phyloP scores from a whole-genome alignment of 768 basidiomycete species.

The Suillus lakei region DNA sequence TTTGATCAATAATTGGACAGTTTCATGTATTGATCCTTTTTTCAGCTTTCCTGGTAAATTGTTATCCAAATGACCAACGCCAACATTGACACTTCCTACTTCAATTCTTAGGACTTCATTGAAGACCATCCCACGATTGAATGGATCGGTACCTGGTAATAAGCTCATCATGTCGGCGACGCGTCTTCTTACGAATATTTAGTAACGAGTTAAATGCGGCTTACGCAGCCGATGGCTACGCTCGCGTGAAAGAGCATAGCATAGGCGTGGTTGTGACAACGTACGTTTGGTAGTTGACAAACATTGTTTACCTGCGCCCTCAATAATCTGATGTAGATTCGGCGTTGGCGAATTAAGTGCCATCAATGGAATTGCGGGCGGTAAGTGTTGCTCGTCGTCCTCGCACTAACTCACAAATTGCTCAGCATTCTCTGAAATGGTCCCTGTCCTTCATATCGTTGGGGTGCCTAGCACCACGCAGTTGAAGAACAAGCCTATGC shows the following conservation, averaged over 20 bases:
- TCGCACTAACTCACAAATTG: constrained; percentile 2
- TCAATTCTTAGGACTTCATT: constrained; percentile 65
- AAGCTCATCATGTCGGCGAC: neutral
- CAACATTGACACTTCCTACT: neutral
- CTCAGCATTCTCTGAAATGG: constrained; percentile 81
- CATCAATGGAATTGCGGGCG: constrained; percentile 82
- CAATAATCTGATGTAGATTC: constrained; percentile 50
- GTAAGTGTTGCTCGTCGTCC: constrained; percentile 32
- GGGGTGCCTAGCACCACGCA: constrained; percentile 80
- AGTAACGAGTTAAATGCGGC: constrained; percentile 88
- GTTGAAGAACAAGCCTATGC: constrained; percentile 70
- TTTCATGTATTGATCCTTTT: constrained; percentile 7
- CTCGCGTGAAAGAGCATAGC: constrained; percentile 77
- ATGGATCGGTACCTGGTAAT: constrained; percentile 88
- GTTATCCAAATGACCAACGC: neutral
- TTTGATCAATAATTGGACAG: neutral
- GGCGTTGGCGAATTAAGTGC: constrained; percentile 95
- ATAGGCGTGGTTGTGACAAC: constrained; percentile 82
- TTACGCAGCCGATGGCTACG: constrained; percentile 94
- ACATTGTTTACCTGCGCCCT: constrained; percentile 6
- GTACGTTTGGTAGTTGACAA: constrained; percentile 39
- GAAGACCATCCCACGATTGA: constrained; percentile 78
- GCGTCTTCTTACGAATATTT: constrained; percentile 10
- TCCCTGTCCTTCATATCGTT: constrained; percentile 88
- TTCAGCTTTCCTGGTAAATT: constrained; percentile 34